Evolutionary conservation across 371 early-diverging fungal genomes (phyloP).

Genomic region (Mucor velutinosus): DNA sequence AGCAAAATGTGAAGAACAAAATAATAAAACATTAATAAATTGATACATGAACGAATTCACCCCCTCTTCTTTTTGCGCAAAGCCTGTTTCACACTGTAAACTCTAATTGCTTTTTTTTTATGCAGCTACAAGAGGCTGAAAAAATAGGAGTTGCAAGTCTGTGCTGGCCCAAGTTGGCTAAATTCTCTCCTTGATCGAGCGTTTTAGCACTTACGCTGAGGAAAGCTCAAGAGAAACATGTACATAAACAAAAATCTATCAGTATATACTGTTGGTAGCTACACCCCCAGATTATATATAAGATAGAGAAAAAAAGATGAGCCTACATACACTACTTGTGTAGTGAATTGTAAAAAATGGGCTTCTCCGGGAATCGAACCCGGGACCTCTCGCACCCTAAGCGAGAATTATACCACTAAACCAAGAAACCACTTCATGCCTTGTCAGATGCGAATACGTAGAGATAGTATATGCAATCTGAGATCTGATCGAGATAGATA

Average conservation of each 20-base stretch:
- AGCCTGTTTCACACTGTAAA: neutral
- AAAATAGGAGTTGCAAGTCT: neutral
- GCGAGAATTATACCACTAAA: slow-evolving; percentile 10
- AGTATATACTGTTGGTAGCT: no score
- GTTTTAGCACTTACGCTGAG: neutral
- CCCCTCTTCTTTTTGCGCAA: neutral
- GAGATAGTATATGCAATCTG: no score
- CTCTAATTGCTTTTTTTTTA: neutral
- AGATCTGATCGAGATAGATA: no score
- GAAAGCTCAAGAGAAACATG: neutral
- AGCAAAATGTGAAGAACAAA: neutral
- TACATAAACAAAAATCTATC: no score
- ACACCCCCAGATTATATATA: no score
- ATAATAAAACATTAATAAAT: neutral
- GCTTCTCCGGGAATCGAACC: slow-evolving; percentile 10
- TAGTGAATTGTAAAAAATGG: neutral
- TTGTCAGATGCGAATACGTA: no score
- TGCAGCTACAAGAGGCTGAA: neutral
- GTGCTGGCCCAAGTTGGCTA: no score
- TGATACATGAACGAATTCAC: neutral
- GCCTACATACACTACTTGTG: neutral
- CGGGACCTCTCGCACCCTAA: slow-evolving; percentile 8
- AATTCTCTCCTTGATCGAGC: neutral
- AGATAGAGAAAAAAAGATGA: no score
- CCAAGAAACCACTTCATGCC: neutral